Evolutionary conservation across 495 filamentous ascomycete genomes (phyloP).

Genomic region (Parathielavia hyrcaniae): DNA sequence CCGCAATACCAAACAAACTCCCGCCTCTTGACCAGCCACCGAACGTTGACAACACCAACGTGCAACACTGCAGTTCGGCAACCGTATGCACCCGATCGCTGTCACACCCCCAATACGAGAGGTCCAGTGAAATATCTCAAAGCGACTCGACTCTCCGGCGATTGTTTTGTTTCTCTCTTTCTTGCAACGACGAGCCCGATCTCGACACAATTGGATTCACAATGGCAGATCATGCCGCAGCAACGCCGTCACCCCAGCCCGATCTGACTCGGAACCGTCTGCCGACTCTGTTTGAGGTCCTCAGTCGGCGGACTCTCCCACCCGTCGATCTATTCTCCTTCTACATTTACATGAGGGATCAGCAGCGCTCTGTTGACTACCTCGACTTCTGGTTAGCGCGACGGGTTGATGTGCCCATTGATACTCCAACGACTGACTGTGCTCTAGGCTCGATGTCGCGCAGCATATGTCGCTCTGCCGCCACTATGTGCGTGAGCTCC

Average conservation of each 20-base stretch:
- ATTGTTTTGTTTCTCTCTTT: background rate
- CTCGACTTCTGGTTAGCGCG: constrained; percentile 86
- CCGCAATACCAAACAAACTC: background rate
- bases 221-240: constrained; percentile 36
- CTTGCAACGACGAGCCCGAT: background rate
- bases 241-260: constrained; percentile 39
- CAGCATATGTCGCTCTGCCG: constrained; percentile 98
- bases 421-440: constrained; percentile 10
- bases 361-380: constrained; percentile 95
- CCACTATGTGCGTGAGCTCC: constrained; percentile 93
- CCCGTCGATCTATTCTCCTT: constrained; percentile 97
- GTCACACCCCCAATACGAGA: background rate
- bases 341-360: constrained; percentile 99
- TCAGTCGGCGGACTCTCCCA: constrained; percentile 81
- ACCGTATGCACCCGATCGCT: constrained; percentile 1
- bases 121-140: background rate
- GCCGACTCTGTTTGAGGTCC: constrained; percentile 89
- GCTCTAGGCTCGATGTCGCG: constrained; percentile 93
- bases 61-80: constrained; percentile 6
- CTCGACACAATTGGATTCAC: constrained; percentile 15
- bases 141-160: background rate
- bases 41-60: constrained; percentile 4
- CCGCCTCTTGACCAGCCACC: background rate
- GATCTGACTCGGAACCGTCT: constrained; percentile 67
- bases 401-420: background rate